Base-by-base conservation (phyloP, 2,329 filamentous ascomycete species). In the Aspergillus japonicus region DNA sequence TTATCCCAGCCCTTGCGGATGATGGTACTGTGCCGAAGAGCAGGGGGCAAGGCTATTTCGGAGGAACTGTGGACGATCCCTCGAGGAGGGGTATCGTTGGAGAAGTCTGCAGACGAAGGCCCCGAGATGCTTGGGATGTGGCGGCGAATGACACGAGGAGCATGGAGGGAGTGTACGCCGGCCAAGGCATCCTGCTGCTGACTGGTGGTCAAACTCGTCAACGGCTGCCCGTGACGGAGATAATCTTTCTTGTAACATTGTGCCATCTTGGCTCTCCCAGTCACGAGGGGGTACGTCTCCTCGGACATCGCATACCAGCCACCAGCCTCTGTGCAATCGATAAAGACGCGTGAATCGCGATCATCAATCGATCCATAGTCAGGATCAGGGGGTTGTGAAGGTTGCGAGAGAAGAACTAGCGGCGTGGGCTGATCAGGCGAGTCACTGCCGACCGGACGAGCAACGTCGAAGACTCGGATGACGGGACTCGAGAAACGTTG, bases 241-340 rank as follows among this genome's bases (percentile, higher is more conserved):
- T 77, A 87, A 59, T 81, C 80, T 56, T 80, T 80, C 52, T 81
- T 79, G 64, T 87, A 86, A 69, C 82, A 86, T 56, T 81, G 75
- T 8, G 87, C 86, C 63, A 79, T 77, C 24, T 81, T 78, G 4
- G 86, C 87, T 47, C 83, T 88, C 56, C 91, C 86, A 23, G 93
- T 89, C 29, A 96, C 91, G 10, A 94, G 83, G 3, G 95, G 95
- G 68, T 97, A 98, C 8, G 87, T 87, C 47, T 82, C 83, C 59
- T 96, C 94, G 1, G 94, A 97, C 77, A 98, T 84, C 33, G 93
- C 95, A 74, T 94, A 99, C 92, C 94, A 98, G 62, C 90, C 90
- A 31, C 93, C 94, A n/a, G 82, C 81, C 58, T 90, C 86, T 1
- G 93, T 97, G 66, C 89, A 89, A 72, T 97, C 96, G 60, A 98